Evolutionary conservation across 805 yeast genomes (phyloP).

Genomic region (Kluyveromyces lactis): DNA sequence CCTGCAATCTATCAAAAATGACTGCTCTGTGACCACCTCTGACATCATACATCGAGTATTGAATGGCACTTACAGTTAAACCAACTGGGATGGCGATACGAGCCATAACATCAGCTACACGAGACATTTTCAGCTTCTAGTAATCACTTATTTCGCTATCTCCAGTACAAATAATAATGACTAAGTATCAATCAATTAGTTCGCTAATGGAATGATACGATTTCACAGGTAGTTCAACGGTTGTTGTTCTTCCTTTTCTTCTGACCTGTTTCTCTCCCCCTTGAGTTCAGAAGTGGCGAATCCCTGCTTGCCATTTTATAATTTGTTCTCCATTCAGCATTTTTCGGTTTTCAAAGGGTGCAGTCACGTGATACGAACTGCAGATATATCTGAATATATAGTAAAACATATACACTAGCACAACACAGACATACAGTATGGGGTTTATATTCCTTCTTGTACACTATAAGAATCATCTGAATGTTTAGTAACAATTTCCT

Average conservation of each 20-base stretch:
- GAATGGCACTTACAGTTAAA: slow-evolving; percentile 59
- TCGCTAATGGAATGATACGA: no score
- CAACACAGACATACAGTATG: no score
- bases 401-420: no score
- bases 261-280: no score
- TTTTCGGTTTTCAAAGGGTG: background rate
- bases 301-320: background rate
- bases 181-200: no score
- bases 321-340: background rate
- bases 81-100: slow-evolving; percentile 65
- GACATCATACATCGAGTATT: slow-evolving; percentile 86
- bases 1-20: slow-evolving; percentile 82
- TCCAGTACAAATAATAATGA: no score
- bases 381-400: no score
- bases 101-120: slow-evolving; percentile 21
- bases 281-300: no score
- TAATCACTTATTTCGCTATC: background rate
- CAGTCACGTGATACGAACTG: no score
- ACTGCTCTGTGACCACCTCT: slow-evolving; percentile 95
- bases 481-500: background rate
- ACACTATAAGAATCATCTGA: background rate
- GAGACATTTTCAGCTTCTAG: slow-evolving; percentile 8
- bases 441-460: background rate
- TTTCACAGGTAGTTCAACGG: no score
- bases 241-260: no score